These are phyloP conservation scores for Chalciporus sp. DNA, from an alignment of 1,284 basidiomycete genomes.

Conservation along the genomic window DNA sequence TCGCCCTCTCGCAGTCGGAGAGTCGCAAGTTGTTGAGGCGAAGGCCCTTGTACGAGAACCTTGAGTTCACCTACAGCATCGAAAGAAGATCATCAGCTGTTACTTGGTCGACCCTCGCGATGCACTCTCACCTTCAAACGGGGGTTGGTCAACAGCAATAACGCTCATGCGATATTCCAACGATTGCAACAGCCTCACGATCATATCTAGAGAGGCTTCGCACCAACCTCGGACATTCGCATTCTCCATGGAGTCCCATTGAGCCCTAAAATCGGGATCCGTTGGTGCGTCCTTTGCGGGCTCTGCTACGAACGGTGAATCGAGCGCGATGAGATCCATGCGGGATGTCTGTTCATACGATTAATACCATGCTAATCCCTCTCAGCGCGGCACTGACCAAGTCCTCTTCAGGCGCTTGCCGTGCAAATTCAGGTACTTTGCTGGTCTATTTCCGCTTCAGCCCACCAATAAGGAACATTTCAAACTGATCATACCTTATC, in stretches of 20 bases:
- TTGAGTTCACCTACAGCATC: constrained; percentile 61
- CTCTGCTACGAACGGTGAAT: constrained; percentile 64
- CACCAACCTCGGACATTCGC: constrained; percentile 65
- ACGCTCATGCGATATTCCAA: constrained; percentile 51
- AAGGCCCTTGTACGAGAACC: constrained; percentile 45
- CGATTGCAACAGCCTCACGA: constrained; percentile 53
- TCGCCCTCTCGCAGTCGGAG: constrained; percentile 64
- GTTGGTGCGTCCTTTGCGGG: constrained; percentile 26
- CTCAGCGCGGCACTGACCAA: constrained; percentile 19
- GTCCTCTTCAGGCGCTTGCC: constrained; percentile 14
- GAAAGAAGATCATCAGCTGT: constrained; percentile 3
- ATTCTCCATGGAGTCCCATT: constrained; percentile 55
- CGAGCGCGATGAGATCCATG: constrained; percentile 66
- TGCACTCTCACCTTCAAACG: constrained; percentile 55
- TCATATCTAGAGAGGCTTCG: constrained; percentile 51
- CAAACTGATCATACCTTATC: constrained; percentile 23
- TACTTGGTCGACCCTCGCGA: not conserved
- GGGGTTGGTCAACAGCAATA: constrained; percentile 52
- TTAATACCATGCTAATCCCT: constrained; percentile 14
- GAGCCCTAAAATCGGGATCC: constrained; percentile 50
- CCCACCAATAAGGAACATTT: not conserved
- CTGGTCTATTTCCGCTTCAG: constrained; percentile 17
- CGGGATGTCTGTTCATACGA: constrained; percentile 38
- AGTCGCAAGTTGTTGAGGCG: constrained; percentile 35
- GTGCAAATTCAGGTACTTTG: constrained; percentile 1